Conservation (phyloP, 176 grass and related monocot genomes). For the Aechmea fasciata region DNA sequence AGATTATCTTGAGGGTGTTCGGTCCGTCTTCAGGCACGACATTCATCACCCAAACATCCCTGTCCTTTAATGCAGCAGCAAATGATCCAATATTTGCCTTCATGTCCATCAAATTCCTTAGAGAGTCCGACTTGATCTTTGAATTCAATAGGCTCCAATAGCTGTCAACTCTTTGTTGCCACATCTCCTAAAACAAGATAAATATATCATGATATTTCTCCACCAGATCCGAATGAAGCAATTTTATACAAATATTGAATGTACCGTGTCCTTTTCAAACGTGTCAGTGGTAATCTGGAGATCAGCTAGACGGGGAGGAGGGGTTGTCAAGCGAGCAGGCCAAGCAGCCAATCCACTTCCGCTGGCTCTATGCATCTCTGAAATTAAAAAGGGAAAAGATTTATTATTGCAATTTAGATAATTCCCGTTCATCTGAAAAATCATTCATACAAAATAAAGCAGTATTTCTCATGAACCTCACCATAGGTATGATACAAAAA, state of each 20-base stretch:
- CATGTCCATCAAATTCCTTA: constrained; percentile 99
- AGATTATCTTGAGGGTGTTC: constrained; percentile 92
- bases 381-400: constrained; percentile 21
- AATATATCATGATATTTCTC: constrained; percentile 20
- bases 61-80: constrained; percentile 83
- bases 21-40: constrained; percentile 74
- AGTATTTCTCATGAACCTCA: not conserved
- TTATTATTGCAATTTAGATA: constrained; percentile 21
- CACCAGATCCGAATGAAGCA: not conserved
- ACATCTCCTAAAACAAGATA: constrained; percentile 59
- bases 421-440: not conserved
- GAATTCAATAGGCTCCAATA: constrained; percentile 73
- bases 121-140: constrained; percentile 62
- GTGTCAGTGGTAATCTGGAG: constrained; percentile 59
- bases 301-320: constrained; percentile 90
- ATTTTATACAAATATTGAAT: constrained; percentile 18
- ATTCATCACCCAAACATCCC: constrained; percentile 95
- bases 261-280: constrained; percentile 87
- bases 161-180: constrained; percentile 76
- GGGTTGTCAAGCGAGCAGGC: constrained; percentile 78
- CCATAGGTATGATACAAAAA: not conserved
- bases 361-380: constrained; percentile 82
- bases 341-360: constrained; percentile 88
- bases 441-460: not conserved
- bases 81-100: constrained; percentile 96